phyloP scores from a whole-genome alignment of 257 asterid genomes.

The Gynochthodes officinalis region DNA sequence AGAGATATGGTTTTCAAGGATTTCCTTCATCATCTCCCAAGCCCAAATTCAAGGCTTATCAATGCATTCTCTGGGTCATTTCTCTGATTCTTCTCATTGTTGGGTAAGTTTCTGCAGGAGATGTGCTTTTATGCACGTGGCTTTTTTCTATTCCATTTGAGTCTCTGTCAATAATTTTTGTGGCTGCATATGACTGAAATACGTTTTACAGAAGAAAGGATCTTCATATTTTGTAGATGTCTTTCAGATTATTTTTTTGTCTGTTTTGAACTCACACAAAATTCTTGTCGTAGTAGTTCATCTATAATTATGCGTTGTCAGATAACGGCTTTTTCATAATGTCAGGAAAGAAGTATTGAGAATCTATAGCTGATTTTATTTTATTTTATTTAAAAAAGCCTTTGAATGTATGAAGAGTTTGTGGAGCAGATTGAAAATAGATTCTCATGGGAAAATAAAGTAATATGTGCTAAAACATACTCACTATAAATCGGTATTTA shows the following conservation, averaged over 20 bases:
- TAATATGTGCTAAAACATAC: no score
- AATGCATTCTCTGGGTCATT: conserved; percentile 63
- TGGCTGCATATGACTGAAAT: not conserved
- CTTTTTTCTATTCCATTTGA: not conserved
- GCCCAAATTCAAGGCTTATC: conserved; percentile 73
- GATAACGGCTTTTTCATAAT: not conserved
- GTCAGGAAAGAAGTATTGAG: not conserved
- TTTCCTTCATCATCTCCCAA: conserved; percentile 35
- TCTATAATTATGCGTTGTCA: not conserved
- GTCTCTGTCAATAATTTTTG: not conserved
- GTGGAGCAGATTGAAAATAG: no score
- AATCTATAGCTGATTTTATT: not conserved
- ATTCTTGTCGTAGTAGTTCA: not conserved
- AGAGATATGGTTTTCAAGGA: conserved; percentile 54
- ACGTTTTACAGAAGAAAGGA: not conserved
- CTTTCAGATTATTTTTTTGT: no score
- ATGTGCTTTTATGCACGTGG: not conserved
- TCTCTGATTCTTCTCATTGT: conserved; percentile 61
- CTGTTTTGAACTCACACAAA: not conserved
- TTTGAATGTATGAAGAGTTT: no score
- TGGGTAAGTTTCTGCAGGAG: conserved; percentile 48
- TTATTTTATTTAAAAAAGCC: no score
- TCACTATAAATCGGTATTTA: no score
- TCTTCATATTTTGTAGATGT: not conserved
- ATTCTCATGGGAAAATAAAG: no score